Base-by-base conservation (phyloP, 2,329 filamentous ascomycete species). In the Orbilia ellipsospora region DNA sequence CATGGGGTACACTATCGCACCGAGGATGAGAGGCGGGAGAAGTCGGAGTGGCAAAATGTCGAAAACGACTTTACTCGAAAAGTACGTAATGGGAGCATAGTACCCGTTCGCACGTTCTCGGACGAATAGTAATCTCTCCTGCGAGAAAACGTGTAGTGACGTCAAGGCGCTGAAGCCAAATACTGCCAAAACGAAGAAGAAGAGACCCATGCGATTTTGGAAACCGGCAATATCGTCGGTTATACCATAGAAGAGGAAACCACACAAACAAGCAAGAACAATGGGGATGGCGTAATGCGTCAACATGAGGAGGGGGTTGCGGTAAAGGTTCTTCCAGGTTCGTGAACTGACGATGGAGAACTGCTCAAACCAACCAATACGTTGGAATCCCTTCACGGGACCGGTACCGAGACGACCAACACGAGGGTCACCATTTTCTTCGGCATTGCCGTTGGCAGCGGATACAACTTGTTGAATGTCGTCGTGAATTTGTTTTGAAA, bases 241-340 rank as follows among this genome's bases (percentile, higher is more conserved):
- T 56, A 99, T 86, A 1, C 94, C 95, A 80, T 98, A 99, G 85
- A 98, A 99, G 12, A 99, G 87, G 83, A 92, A 98, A 2, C 95
- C 95, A 1, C 94, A 94, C 70, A 99, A 91, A 4, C 72, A 67
- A 1, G 94, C 95, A 4, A 99, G 87, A 0, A 98, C 84, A 75
- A 99, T 98, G 6, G 95, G 93, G 78, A 97, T 98, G 44, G 95
- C 95, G 81, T 98, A 99, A 83, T 99, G 95, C 0, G 94, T 97
- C 70, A 99, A 87, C 95, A 99, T 99, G 73, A 99, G 85, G 88
- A 98, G 94, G 0, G 95, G 95, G 82, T 99, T 97, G 69, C 95
- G 90, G 84, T 99, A 98, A 5, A 99, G 86, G 81, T 99, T 99
- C 81, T 92, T 93, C 94, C 94, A 99, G 0, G 95, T 99, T 54